Conservation (phyloP, 2,329 filamentous ascomycete species). For the Sarocladiaceae sp. region DNA sequence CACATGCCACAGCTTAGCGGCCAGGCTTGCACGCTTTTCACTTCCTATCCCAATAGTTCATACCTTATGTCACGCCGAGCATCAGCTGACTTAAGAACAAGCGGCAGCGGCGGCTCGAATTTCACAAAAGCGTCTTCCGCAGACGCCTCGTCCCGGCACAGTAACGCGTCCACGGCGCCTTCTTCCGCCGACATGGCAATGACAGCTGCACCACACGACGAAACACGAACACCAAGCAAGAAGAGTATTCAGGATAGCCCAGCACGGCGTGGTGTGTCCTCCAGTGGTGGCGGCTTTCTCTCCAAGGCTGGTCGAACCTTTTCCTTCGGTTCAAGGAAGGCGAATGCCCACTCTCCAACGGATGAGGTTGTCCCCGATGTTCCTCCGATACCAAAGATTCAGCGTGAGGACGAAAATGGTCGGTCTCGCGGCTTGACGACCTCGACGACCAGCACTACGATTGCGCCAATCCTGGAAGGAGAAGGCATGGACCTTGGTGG, state of each 20-base stretch:
- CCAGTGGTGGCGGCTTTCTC: constrained; percentile 44
- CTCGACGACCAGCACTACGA: constrained; percentile 48
- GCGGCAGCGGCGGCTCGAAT: constrained; percentile 55
- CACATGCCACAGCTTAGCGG: too few relatives aligned
- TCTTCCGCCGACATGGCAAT: constrained; percentile 42
- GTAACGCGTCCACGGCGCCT: constrained; percentile 55
- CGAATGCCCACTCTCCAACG: constrained; percentile 23
- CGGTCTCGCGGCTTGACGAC: constrained; percentile 45
- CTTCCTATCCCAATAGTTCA: not conserved
- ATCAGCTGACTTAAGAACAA: constrained; percentile 32
- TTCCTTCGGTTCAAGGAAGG: constrained; percentile 51
- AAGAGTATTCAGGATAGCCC: constrained; percentile 32
- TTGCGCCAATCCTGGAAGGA: constrained; percentile 40
- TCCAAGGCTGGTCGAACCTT: constrained; percentile 53
- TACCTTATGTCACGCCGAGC: not conserved
- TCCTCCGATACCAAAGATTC: constrained; percentile 31
- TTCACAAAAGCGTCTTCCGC: constrained; percentile 54
- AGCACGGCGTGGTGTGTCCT: constrained; percentile 13
- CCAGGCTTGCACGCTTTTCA: too few relatives aligned
- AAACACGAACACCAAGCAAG: constrained; percentile 23
- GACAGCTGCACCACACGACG: constrained; percentile 21
- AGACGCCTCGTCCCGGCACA: constrained; percentile 56
- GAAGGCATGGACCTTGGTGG: constrained; percentile 47
- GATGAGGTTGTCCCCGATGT: constrained; percentile 27
- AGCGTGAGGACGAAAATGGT: constrained; percentile 24